Base-by-base conservation (phyloP, 768 basidiomycete genomes). In the Mycena alexandri region DNA sequence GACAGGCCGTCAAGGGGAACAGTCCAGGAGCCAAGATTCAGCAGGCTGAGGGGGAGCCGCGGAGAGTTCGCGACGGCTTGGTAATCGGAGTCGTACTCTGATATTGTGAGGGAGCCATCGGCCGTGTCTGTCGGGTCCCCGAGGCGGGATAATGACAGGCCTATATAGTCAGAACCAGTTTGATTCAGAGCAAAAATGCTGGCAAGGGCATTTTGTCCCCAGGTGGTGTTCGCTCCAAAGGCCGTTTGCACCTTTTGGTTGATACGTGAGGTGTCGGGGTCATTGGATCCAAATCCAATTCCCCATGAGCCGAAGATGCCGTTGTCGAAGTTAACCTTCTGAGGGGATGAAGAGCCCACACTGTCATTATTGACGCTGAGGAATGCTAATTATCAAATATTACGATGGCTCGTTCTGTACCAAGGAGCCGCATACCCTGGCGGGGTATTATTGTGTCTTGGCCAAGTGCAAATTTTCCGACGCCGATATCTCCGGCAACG, bases 271-370 rank as follows among this genome's bases (percentile, higher is more conserved):
- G 65, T 60, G 0, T 61, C 65, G 9, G 54, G 60, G 0, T 59
- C 61, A 34, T 70, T 60, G 51, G 34, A 36, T 5, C 34, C 34
- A 12, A 70, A 70, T 13, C 69, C 69, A 7, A 71, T 57, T 17
- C 69, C 69, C 65, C 55, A 63, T 1, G 64, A 25, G 11, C 69
- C 69, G 24, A 71, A 67, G 10, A 67, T 67, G 2, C 69, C 69
- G 16, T 44, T 29, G 22, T 50, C 52, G 17, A 63, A 67, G 48
- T 67, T 61, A 7, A 57, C 44, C 0, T 67, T 2, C 42, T 71
- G 61, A 1, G 56, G 65, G 12, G 21, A 11, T 38, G 11, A 19
- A 25, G 34, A 33, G 2, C 33, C 24, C 42, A 50, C 65, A 6
- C 38, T 38, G 2, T 43, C 7, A 36, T 38, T 38, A 0, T 43